Conservation (phyloP, 768 basidiomycete species). For the Mycena vulgaris region DNA sequence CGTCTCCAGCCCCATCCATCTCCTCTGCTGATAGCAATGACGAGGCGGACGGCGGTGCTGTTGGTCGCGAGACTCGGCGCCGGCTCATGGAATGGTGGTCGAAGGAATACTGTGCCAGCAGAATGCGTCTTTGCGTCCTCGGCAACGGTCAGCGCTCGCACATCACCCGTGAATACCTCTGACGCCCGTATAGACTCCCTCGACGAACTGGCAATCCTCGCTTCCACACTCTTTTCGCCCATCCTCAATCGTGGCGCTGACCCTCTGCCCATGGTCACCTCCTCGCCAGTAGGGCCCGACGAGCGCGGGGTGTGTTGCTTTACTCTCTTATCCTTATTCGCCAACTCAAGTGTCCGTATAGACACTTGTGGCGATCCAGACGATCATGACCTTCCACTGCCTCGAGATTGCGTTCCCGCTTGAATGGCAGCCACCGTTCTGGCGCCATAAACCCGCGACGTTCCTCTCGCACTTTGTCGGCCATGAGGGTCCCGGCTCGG, state of each 20-base stretch:
- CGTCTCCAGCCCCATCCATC: slow-evolving; percentile 74
- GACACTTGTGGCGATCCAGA: slow-evolving; percentile 90
- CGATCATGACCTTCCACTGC: slow-evolving; percentile 89
- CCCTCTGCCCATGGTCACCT: slow-evolving; percentile 72
- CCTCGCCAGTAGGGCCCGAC: slow-evolving; percentile 83
- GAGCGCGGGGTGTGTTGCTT: slow-evolving; percentile 75
- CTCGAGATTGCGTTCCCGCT: slow-evolving; percentile 88
- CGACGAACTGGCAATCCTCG: slow-evolving; percentile 77
- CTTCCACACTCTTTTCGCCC: slow-evolving; percentile 79
- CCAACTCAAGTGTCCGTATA: slow-evolving; percentile 47
- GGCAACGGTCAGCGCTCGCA: slow-evolving; percentile 72
- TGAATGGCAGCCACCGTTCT: slow-evolving; percentile 77
- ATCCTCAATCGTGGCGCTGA: slow-evolving; percentile 75
- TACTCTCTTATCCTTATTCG: slow-evolving; percentile 38
- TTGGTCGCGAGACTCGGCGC: slow-evolving; percentile 86
- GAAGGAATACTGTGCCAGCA: slow-evolving; percentile 84
- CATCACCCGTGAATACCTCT: slow-evolving; percentile 6
- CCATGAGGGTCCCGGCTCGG: slow-evolving; percentile 93
- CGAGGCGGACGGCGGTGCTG: slow-evolving; percentile 82
- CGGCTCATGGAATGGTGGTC: slow-evolving; percentile 90
- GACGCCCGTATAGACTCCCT: slow-evolving; percentile 70
- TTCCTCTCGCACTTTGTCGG: slow-evolving; percentile 89
- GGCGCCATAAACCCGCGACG: slow-evolving; percentile 84
- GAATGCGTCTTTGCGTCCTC: slow-evolving; percentile 86
- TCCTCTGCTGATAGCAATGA: slow-evolving; percentile 70